These are phyloP conservation scores for Lepiota brunneoincarnata DNA, from an alignment of 768 basidiomycete genomes.

Conservation along the genomic window DNA sequence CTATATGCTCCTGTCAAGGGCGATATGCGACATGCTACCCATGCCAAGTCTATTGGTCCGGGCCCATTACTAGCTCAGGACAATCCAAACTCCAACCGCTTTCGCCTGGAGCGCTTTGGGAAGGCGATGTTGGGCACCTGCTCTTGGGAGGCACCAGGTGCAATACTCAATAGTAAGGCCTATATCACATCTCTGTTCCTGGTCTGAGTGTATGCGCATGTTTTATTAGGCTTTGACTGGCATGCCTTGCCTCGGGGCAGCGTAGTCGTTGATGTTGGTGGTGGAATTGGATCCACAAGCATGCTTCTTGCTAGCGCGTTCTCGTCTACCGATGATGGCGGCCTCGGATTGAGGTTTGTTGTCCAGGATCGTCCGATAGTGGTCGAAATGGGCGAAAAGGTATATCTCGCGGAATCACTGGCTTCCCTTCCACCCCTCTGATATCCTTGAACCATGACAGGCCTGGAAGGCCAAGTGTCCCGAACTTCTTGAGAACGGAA, in stretches of 20 bases:
- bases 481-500: conserved; percentile 23
- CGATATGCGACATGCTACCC: background rate
- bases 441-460: conserved; percentile 1
- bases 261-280: conserved; percentile 65
- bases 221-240: conserved; percentile 62
- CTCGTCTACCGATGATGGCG: conserved; percentile 21
- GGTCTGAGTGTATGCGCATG: background rate
- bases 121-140: conserved; percentile 74
- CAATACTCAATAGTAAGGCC: conserved; percentile 48
- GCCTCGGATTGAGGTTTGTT: conserved; percentile 40
- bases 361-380: conserved; percentile 61
- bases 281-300: conserved; percentile 55
- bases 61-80: background rate
- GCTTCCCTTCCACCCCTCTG: background rate
- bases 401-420: conserved; percentile 14
- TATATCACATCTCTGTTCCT: background rate
- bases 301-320: conserved; percentile 31
- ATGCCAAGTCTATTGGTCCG: background rate
- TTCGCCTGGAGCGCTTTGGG: conserved; percentile 66
- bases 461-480: conserved; percentile 22
- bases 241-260: conserved; percentile 43
- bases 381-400: conserved; percentile 45
- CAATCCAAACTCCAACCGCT: conserved; percentile 38
- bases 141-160: conserved; percentile 67
- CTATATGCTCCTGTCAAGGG: background rate